These are phyloP conservation scores for Medicago lupulina DNA, from an alignment of 306 rosid genomes.

Conservation along the genomic window DNA sequence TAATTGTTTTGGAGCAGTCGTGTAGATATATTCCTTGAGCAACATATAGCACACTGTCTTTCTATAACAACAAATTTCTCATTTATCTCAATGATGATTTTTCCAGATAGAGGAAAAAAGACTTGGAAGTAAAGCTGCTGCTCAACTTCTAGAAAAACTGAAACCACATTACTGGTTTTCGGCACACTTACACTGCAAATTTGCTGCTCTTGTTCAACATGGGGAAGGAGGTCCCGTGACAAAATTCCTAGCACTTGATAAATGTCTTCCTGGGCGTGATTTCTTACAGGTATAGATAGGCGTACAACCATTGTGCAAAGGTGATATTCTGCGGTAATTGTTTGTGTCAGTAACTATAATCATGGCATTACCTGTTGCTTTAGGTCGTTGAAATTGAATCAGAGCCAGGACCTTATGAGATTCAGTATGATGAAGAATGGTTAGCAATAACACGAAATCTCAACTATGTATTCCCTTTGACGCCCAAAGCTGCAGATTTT, in stretches of 20 bases:
- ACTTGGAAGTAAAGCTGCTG: constrained; percentile 86
- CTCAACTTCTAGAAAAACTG: constrained; percentile 80
- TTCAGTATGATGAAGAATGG: constrained; percentile 96
- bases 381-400: constrained; percentile 87
- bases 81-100: constrained; percentile 34
- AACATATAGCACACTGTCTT: constrained; percentile 7
- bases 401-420: constrained; percentile 79
- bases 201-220: constrained; percentile 94
- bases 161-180: constrained; percentile 94
- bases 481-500: constrained; percentile 60
- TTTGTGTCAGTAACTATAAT: constrained; percentile 39
- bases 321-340: constrained; percentile 26
- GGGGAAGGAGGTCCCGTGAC: constrained; percentile 87
- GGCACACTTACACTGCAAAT: constrained; percentile 94
- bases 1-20: constrained; percentile 6
- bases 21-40: neutral
- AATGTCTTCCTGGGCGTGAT: constrained; percentile 75
- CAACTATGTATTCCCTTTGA: constrained; percentile 77
- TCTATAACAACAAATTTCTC: constrained; percentile 13
- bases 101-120: constrained; percentile 75
- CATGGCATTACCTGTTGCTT: constrained; percentile 40
- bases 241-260: constrained; percentile 95
- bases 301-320: constrained; percentile 12
- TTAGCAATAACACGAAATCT: constrained; percentile 80
- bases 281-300: constrained; percentile 79